Evolutionary conservation across 441 rosid species (phyloP), one percentile per base, ranked within the genome.

Genomic region (Syzygium malaccense): DNA sequence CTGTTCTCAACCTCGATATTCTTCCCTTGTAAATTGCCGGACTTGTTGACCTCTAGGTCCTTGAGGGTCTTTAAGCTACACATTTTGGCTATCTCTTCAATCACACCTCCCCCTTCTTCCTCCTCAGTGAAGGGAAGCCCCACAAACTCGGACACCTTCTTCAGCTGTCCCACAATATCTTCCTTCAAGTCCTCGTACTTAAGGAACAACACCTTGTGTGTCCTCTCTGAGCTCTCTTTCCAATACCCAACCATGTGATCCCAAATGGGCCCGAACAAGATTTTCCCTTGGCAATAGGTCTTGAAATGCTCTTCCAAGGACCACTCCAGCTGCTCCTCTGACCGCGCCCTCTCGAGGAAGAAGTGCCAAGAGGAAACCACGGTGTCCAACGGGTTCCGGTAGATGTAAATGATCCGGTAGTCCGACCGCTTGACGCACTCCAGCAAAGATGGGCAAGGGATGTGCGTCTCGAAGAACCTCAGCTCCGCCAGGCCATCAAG

Each of bases 341-440:
- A 33, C 0, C 8, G 49, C 2, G 15, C 49, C 49, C 0, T 10
- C 48, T 19, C 2, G 0, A 68, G 2, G 14, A 0, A 19, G 48
- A 68, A 33, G 48, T 33, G 8, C 79, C 79, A 68, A 19, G 79
- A 19, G 1, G 79, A 68, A 68, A 68, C 15, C 26, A 58, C 6
- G 0, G 8, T 19, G 48, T 33, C 79, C 49, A 71, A 1, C 0
- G 80, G 80, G 8, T 71, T 71, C 15, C 49, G 80, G 1, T 8
- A 20, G 0, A 71, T 37, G 80, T 71, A 71, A 37, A 71, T 71
- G 49, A 71, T 71, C 0, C 15, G 80, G 17, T 49, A 71, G 0
- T 6, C 28, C 0, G 0, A 37, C 80, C 1, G 28, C 49, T 37
- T 11, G 17, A 71, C 0, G 5, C 49, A 17, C 8, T 71, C 17